Base-by-base conservation (phyloP, 2,329 filamentous ascomycete species). In the Ophiostoma fasciatum region DNA sequence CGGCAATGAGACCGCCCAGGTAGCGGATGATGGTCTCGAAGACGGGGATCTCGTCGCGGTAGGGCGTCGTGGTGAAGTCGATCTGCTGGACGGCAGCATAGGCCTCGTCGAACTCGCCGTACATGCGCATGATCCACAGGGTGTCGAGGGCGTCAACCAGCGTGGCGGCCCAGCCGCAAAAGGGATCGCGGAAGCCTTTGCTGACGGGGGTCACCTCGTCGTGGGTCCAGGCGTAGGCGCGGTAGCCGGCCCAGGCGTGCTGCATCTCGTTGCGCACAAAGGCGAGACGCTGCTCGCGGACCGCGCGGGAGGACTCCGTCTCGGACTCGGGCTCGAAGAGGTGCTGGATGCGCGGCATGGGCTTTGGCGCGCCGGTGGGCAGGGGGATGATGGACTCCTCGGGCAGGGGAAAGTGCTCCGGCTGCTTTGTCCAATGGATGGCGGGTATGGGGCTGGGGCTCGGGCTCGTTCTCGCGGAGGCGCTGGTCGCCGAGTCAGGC, bases 21-120 rank as follows among this genome's bases (percentile, higher is more conserved):
- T 94, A 94, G 35, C 88, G 74, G 50, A 96, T 94, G 10, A 78
- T 82, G 1, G 85, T 92, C 57, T 94, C 87, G 48, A 94, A 94
- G 7, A 93, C 67, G n/a, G 84, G 85, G 31, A 94, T 90, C 32
- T 81, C 71, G 26, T 58, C 52, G 33, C 76, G 64, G 12, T 56
- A 51, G 3, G 63, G 56, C 20, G 73, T 78, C 10, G 71, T 79
- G 3, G 82, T 90, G 48, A 94, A 94, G 55, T 94, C 84, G 39
- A 94, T 88, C 6, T 70, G 57, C 38, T 66, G 66, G 17, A 87
- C 73, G 4, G 68, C 74, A 35, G 71, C 65, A 30, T 82, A 73
- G 2, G 83, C 84, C 42, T 83, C 76, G 40, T 83, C 73, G 48
- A 93, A 93, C 48, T 92, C 82, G 1, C 79, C 66, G 48, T 71